Evolutionary conservation across 2,329 filamentous ascomycete species (phyloP).

Genomic region (Sporothrix humicola): DNA sequence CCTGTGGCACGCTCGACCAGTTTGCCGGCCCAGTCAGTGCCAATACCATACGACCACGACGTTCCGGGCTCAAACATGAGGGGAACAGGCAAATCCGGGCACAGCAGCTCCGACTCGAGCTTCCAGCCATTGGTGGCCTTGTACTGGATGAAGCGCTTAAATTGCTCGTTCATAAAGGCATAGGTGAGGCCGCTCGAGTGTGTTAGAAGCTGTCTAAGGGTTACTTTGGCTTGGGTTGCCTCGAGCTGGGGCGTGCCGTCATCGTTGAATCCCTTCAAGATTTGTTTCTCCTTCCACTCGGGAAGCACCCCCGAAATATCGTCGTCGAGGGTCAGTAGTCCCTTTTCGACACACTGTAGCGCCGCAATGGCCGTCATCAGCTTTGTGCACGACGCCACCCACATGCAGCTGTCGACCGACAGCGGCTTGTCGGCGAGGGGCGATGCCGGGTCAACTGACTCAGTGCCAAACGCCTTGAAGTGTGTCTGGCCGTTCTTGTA

Average conservation of each 20-base stretch:
- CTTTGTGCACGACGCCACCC: constrained; percentile 24
- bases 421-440: constrained; percentile 4
- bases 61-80: constrained; percentile 1
- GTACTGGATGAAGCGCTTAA: neutral
- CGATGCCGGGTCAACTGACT: constrained; percentile 10
- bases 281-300: neutral
- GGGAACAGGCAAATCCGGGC: neutral
- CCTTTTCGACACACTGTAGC: constrained; percentile 13
- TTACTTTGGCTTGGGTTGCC: neutral
- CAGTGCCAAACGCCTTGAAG: constrained; percentile 18
- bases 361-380: constrained; percentile 24
- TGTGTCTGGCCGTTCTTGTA: constrained; percentile 1
- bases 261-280: constrained; percentile 1
- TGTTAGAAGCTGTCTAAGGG: constrained; percentile 9
- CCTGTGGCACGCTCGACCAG: constrained; percentile 12
- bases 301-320: neutral
- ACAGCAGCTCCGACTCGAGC: constrained; percentile 16
- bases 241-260: neutral
- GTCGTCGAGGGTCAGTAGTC: neutral
- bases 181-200: constrained; percentile 11
- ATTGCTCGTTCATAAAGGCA: constrained; percentile 4
- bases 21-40: constrained; percentile 21
- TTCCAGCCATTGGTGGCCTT: constrained; percentile 1
- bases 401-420: constrained; percentile 20
- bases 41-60: neutral